These are phyloP conservation scores for Hypholoma sublateritium DNA, from an alignment of 768 basidiomycete genomes.

Conservation along the genomic window DNA sequence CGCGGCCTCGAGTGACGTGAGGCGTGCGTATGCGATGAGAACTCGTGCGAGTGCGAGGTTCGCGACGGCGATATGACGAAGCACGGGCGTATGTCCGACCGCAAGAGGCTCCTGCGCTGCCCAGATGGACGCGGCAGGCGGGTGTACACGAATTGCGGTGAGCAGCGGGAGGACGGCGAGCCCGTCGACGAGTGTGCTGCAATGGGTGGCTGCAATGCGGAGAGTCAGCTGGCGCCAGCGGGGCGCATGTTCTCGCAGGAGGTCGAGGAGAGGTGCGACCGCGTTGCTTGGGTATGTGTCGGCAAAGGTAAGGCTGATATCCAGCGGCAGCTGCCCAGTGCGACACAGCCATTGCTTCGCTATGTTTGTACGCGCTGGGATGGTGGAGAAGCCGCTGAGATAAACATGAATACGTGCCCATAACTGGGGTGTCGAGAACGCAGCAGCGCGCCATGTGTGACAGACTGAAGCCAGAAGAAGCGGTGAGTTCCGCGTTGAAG, in stretches of 20 bases:
- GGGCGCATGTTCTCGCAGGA: not conserved
- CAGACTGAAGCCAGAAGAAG: constrained; percentile 4
- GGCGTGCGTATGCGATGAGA: not conserved
- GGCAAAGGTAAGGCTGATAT: constrained; percentile 1
- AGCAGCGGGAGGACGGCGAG: constrained; percentile 1
- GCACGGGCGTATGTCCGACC: not conserved
- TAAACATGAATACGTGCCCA: constrained; percentile 1
- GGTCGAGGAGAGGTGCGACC: not conserved
- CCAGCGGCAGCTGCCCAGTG: not conserved
- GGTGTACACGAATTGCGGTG: not conserved
- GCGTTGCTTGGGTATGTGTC: not conserved
- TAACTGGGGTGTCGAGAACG: not conserved
- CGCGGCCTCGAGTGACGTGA: not conserved
- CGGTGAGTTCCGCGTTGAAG: not conserved
- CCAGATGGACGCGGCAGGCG: not conserved
- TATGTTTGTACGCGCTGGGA: not conserved
- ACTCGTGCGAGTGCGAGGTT: constrained; percentile 1
- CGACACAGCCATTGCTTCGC: not conserved
- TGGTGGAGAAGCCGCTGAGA: not conserved
- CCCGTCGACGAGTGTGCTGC: not conserved
- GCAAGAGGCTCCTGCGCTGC: not conserved
- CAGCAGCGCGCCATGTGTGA: constrained; percentile 4
- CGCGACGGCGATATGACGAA: not conserved
- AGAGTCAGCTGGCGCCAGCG: constrained; percentile 3
- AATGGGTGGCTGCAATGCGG: not conserved